A percentile compares a stretch with the other conserved stretches of the same genome.
These are phyloP conservation scores for Pichia insulana DNA, from an alignment of 805 yeast species.

Conservation along the genomic window DNA sequence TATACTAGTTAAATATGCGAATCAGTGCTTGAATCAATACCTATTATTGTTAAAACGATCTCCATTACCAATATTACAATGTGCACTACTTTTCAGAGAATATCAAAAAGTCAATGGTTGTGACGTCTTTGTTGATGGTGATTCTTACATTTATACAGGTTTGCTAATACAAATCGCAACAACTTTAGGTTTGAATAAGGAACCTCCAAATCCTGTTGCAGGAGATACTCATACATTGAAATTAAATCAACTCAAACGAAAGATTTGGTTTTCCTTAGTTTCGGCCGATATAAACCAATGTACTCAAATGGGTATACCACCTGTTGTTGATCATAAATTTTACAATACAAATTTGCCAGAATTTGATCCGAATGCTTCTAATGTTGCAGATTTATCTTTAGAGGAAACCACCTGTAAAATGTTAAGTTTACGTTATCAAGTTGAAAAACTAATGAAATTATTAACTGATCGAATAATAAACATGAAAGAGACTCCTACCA, in stretches of 20 bases:
- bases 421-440: slow-evolving; percentile 23
- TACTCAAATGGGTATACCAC: slow-evolving; percentile 39
- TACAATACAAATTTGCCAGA: slow-evolving; percentile 48
- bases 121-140: slow-evolving; percentile 50
- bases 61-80: slow-evolving; percentile 44
- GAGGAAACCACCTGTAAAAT: slow-evolving; percentile 34
- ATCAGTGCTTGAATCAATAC: slow-evolving; percentile 47
- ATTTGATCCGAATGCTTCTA: slow-evolving; percentile 26
- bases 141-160: slow-evolving; percentile 45
- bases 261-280: slow-evolving; percentile 47
- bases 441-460: slow-evolving; percentile 25
- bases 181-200: slow-evolving; percentile 42
- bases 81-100: slow-evolving; percentile 40
- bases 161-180: slow-evolving; percentile 58
- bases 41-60: slow-evolving; percentile 35
- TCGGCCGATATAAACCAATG: slow-evolving; percentile 38
- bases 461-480: slow-evolving; percentile 33
- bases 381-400: slow-evolving; percentile 28
- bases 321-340: slow-evolving; percentile 31
- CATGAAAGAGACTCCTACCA: slow-evolving; percentile 31
- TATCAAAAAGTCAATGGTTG: slow-evolving; percentile 42
- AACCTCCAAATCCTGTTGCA: slow-evolving; percentile 1
- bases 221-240: slow-evolving; percentile 5
- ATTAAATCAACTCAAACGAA: slow-evolving; percentile 40
- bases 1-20: slow-evolving; percentile 35